Evolutionary conservation across 2,329 filamentous ascomycete genomes (phyloP).

Genomic region (Pseudonectria buxi): DNA sequence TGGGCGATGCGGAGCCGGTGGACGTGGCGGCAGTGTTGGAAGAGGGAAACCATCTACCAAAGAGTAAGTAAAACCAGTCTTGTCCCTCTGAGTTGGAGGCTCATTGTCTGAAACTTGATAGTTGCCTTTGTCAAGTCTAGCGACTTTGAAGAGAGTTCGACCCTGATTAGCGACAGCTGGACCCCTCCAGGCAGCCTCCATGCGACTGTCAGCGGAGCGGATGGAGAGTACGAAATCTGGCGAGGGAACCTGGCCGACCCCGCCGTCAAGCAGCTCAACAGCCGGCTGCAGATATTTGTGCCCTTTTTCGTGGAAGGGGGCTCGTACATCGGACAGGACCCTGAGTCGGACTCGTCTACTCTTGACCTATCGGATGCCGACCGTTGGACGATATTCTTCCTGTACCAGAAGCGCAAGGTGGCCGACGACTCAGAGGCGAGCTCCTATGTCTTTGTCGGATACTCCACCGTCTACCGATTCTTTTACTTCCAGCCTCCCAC

Average conservation of each 20-base stretch:
- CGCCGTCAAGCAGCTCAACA: conserved; percentile 63
- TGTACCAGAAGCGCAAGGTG: conserved; percentile 60
- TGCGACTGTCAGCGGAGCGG: conserved; percentile 53
- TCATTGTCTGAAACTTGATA: conserved; percentile 23
- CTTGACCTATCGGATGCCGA: conserved; percentile 64
- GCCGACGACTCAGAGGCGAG: conserved; percentile 36
- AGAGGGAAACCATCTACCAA: conserved; percentile 60
- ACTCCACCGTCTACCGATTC: conserved; percentile 84
- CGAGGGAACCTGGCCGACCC: conserved; percentile 65
- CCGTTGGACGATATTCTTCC: conserved; percentile 87
- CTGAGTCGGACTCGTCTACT: conserved; percentile 50
- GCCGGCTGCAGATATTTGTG: conserved; percentile 75
- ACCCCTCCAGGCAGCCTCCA: conserved; percentile 71
- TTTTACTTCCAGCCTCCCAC: conserved; percentile 54
- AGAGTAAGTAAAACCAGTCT: conserved; percentile 41
- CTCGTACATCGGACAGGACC: conserved; percentile 55
- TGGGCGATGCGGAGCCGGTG: conserved; percentile 61
- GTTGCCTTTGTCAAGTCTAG: conserved; percentile 59
- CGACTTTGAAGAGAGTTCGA: conserved; percentile 56
- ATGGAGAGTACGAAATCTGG: conserved; percentile 77
- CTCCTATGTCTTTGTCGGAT: conserved; percentile 79
- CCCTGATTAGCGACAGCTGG: conserved; percentile 39
- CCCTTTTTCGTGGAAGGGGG: conserved; percentile 91
- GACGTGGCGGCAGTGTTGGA: conserved; percentile 61
- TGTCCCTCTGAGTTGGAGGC: background rate